Evolutionary conservation across 129 eudicot genomes (phyloP), one percentile per base, ranked within the genome.

Genomic region (Artemisia argyi): DNA sequence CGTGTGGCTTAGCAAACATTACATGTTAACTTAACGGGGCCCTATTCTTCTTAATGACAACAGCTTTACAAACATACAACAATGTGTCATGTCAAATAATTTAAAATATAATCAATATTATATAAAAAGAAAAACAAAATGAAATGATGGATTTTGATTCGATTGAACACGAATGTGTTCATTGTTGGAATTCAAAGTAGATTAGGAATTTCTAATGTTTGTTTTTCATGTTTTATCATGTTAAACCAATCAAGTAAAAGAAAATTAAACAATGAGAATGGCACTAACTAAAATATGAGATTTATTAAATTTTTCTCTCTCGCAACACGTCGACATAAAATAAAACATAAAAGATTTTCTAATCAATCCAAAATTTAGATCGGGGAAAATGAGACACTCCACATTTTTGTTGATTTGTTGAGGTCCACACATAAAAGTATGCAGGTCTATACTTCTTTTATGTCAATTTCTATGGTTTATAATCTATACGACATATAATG

Each of bases 361-460:
- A 35, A 5, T 35, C 1, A 8, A 7, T 39, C 50, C 44, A 4
- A 26, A 68, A 32, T 60, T 50, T 60, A 46, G 56, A 50, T 26
- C 5, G 28, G 17, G 4, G 60, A 69, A 69, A 60, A 76, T 51
- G 69, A 68, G 80, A 76, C 70, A 68, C 44, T 68, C 61, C 52
- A 68, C 65, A 15, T 30, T 60, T 51, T 76, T 68, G 49, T 76
- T 76, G 67, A 66, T 60, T 44, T n/a, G 66, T 44, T 67, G 53
- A 68, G 74, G 54, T 59, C 54, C 68, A 68, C 17, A 30, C 62
- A 12, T 67, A 68, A 52, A 62, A 15, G 28, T 12, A 48, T 59
- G 80, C 58, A 69, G 80, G 80, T 67, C 74, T 76, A 58, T 57
- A 28, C n/a, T 32, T 14, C 54, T 68, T 68, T 68, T 47, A 26